Percentiles rank a stretch among this genome's conserved stretches.
Conservation (phyloP, 2,329 filamentous ascomycete genomes). For the Drechmeria coniospora region DNA sequence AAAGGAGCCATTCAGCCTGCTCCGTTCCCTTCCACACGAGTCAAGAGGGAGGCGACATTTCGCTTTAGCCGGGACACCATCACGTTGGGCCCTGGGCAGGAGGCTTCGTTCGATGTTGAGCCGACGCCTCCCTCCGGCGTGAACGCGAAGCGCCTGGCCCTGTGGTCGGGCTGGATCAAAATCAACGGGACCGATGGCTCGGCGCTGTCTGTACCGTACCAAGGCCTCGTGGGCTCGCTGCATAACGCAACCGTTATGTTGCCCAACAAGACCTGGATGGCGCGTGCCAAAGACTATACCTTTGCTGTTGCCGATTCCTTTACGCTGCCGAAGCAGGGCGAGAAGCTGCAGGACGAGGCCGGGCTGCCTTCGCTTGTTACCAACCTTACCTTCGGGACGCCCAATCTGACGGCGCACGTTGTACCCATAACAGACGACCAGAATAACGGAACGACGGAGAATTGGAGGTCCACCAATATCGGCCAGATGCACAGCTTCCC, state of each 20-base stretch:
- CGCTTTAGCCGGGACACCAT: slow-evolving; percentile 25
- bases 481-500: slow-evolving; percentile 29
- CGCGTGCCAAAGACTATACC: slow-evolving; percentile 10
- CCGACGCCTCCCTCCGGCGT: slow-evolving; percentile 24
- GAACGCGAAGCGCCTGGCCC: slow-evolving; percentile 18
- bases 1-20: slow-evolving; percentile 18
- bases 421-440: slow-evolving; percentile 20
- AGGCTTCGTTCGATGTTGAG: slow-evolving; percentile 29
- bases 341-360: slow-evolving; percentile 13
- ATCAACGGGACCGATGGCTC: slow-evolving; percentile 24
- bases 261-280: slow-evolving; percentile 11
- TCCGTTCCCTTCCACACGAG: slow-evolving; percentile 29
- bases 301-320: slow-evolving; percentile 18
- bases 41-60: slow-evolving; percentile 24
- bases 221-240: slow-evolving; percentile 20
- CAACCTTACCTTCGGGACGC: slow-evolving; percentile 28
- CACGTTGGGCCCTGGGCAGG: slow-evolving; percentile 24
- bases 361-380: slow-evolving; percentile 23
- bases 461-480: slow-evolving; percentile 24
- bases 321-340: slow-evolving; percentile 23
- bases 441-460: slow-evolving; percentile 13
- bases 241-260: slow-evolving; percentile 13
- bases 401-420: slow-evolving; percentile 26
- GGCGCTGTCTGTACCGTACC: slow-evolving; percentile 23
- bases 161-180: slow-evolving; percentile 26